phyloP scores from a whole-genome alignment of 306 rosid genomes.

The Vigna radiata region DNA sequence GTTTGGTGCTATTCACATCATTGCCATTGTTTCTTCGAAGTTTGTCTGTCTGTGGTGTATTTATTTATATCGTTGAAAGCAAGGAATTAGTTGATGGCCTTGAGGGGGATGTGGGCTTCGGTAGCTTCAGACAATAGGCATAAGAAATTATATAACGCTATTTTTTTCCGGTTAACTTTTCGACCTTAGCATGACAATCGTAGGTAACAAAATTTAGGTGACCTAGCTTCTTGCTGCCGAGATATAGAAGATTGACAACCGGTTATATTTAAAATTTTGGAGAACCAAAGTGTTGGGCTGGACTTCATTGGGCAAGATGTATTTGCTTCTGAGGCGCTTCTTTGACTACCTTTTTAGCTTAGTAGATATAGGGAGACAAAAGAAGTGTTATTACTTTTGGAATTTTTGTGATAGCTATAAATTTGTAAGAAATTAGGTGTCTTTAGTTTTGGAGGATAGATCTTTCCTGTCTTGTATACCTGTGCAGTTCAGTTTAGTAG shows the following conservation, averaged over 20 bases:
- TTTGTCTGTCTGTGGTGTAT: slow-evolving; percentile 8
- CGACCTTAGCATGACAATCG: neutral
- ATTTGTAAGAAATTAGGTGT: slow-evolving; percentile 7
- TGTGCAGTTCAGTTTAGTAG: slow-evolving; percentile 29
- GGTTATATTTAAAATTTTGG: slow-evolving; percentile 12
- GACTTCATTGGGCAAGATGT: neutral
- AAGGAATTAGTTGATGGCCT: neutral
- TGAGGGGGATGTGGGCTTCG: neutral
- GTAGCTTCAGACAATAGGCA: neutral
- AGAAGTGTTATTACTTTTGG: neutral
- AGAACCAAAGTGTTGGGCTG: slow-evolving; percentile 1
- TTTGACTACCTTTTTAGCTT: slow-evolving; percentile 19
- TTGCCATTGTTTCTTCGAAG: slow-evolving; percentile 6
- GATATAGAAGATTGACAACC: neutral
- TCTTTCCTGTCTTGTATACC: slow-evolving; percentile 16
- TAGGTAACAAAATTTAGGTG: neutral
- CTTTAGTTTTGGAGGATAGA: neutral
- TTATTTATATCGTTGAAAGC: slow-evolving; percentile 2
- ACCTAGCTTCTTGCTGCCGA: slow-evolving; percentile 1
- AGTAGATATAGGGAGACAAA: neutral
- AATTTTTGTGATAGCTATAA: slow-evolving; percentile 4
- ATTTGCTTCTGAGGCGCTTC: neutral
- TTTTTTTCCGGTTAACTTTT: neutral
- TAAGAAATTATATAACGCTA: neutral
- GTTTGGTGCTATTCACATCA: slow-evolving; percentile 56